A percentile compares a stretch with the other conserved stretches of the same genome.
Conservation (phyloP, 1,284 basidiomycete species). For the Apiotrichum brassicae region DNA sequence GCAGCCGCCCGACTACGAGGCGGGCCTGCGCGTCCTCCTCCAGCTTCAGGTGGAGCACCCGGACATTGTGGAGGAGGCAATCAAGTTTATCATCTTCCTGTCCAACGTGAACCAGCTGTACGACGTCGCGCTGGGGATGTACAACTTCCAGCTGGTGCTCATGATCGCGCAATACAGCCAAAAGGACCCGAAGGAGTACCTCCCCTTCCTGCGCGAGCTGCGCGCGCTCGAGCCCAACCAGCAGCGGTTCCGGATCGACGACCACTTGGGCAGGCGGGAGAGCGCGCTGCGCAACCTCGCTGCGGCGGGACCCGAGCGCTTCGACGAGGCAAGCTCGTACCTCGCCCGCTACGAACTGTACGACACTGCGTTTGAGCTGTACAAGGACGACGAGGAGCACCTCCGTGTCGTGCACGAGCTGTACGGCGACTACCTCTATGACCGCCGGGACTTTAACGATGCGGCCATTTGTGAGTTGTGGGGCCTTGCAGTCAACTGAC, state of each 20-base stretch:
- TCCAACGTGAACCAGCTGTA: slow-evolving; percentile 89
- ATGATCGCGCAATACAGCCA: slow-evolving; percentile 97
- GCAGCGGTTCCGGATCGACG: slow-evolving; percentile 87
- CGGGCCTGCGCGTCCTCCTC: slow-evolving; percentile 70
- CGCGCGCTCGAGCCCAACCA: slow-evolving; percentile 72
- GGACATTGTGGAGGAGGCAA: slow-evolving; percentile 82
- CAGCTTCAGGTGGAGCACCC: slow-evolving; percentile 68
- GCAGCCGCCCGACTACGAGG: slow-evolving; percentile 83
- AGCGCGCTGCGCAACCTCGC: slow-evolving; percentile 72
- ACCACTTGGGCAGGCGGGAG: slow-evolving; percentile 71
- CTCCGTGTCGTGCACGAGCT: slow-evolving; percentile 65
- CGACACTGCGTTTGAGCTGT: slow-evolving; percentile 64
- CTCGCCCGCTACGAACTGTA: slow-evolving; percentile 73
- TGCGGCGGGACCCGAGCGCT: slow-evolving; percentile 55
- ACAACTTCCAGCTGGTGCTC: slow-evolving; percentile 91
- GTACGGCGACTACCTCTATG: slow-evolving; percentile 85
- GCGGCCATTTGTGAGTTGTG: slow-evolving; percentile 67
- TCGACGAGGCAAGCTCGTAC: slow-evolving; percentile 75
- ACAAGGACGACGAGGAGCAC: slow-evolving; percentile 56
- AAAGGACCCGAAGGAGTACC: slow-evolving; percentile 95
- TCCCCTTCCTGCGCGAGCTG: slow-evolving; percentile 90
- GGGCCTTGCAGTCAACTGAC: neutral
- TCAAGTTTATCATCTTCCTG: slow-evolving; percentile 98
- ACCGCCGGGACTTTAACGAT: slow-evolving; percentile 72
- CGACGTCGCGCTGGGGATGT: slow-evolving; percentile 95